phyloP scores from a whole-genome alignment of 139 green algal genomes.

The Picocystis salinarum region DNA sequence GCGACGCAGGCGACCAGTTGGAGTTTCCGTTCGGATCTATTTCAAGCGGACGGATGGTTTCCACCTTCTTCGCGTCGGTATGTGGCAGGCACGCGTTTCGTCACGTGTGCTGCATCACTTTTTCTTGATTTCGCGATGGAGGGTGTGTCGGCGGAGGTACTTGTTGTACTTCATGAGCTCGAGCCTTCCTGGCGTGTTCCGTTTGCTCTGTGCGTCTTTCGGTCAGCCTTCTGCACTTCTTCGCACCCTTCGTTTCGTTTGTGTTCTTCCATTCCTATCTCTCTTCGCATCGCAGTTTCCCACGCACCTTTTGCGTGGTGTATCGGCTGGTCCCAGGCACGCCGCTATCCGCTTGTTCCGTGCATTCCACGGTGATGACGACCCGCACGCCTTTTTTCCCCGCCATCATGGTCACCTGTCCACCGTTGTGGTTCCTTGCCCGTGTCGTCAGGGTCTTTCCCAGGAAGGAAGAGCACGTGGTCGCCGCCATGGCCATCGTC shows the following conservation, averaged over 20 bases:
- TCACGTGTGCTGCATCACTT: no score
- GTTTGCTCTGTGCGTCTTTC: constrained; percentile 62
- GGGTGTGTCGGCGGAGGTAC: constrained; percentile 42
- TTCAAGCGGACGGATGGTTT: no score
- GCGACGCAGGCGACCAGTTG: no score
- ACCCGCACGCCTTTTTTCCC: constrained; percentile 64
- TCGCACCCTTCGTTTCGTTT: no score
- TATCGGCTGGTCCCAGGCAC: constrained; percentile 25
- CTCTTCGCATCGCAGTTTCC: no score
- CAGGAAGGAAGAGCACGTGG: neutral
- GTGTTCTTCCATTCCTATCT: no score
- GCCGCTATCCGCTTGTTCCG: constrained; percentile 46
- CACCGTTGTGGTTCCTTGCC: no score
- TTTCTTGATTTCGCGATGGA: constrained; percentile 76
- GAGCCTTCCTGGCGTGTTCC: constrained; percentile 67
- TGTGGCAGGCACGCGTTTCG: no score
- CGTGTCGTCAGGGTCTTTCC: neutral
- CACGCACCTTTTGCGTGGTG: constrained; percentile 66
- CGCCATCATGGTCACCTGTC: constrained; percentile 55
- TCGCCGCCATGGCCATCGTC: no score
- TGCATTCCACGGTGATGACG: constrained; percentile 89
- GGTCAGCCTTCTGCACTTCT: no score
- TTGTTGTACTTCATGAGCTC: constrained; percentile 90
- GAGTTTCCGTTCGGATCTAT: no score
- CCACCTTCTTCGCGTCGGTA: no score